A percentile compares a stretch with the other conserved stretches of the same genome.
Evolutionary conservation across 78 protist species (phyloP).

Genomic region (Dictyostelium discoideum): DNA sequence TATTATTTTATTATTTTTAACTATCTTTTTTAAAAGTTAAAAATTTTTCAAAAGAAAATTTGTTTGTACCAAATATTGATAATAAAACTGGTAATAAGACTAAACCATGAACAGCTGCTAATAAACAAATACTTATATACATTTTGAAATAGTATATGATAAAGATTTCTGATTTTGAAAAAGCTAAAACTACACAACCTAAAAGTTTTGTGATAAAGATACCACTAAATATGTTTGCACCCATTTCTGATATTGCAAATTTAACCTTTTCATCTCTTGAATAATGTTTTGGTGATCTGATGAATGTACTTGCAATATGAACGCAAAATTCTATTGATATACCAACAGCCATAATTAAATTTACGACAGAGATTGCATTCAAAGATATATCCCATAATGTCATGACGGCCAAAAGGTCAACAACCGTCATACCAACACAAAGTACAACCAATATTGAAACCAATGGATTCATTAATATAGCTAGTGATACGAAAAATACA

Average conservation of each 20-base stretch:
- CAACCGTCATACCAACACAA: slow-evolving; percentile 47
- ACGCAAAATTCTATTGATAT: slow-evolving; percentile 86
- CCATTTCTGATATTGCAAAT: slow-evolving; percentile 75
- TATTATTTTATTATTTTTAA: background rate
- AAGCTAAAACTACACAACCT: slow-evolving; percentile 82
- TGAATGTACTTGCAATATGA: slow-evolving; percentile 68
- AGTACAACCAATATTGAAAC: slow-evolving; percentile 43
- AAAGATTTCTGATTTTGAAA: slow-evolving; percentile 62
- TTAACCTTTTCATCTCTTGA: slow-evolving; percentile 46
- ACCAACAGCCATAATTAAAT: slow-evolving; percentile 84
- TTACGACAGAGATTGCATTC: slow-evolving; percentile 87
- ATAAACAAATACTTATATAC: slow-evolving; percentile 65
- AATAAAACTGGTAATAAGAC: slow-evolving; percentile 80
- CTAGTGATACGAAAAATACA: slow-evolving; percentile 59
- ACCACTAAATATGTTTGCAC: slow-evolving; percentile 79
- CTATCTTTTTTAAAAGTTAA: background rate
- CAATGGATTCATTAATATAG: slow-evolving; percentile 37
- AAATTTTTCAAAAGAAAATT: background rate
- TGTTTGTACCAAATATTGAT: background rate
- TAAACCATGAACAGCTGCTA: slow-evolving; percentile 81
- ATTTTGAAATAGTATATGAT: slow-evolving; percentile 81
- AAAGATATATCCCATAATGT: slow-evolving; percentile 69
- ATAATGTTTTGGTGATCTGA: slow-evolving; percentile 20
- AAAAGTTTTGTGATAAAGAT: slow-evolving; percentile 83
- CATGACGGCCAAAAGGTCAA: slow-evolving; percentile 76